These are phyloP conservation scores for Canavalia gladiata DNA, from an alignment of 306 rosid species.

Conservation along the genomic window DNA sequence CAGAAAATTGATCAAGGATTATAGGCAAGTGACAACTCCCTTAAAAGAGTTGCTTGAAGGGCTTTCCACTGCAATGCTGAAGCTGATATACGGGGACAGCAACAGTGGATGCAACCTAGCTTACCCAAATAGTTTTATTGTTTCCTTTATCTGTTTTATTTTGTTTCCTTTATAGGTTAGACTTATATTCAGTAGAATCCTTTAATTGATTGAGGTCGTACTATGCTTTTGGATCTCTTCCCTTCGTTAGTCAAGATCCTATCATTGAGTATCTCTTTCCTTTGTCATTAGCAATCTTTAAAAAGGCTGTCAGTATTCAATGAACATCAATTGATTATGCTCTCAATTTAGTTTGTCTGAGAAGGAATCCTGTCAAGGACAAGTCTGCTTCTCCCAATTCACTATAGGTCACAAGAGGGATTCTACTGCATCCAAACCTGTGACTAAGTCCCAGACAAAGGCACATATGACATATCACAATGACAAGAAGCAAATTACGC, in stretches of 20 bases:
- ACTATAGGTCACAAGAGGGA: not conserved
- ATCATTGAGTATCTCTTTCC: not conserved
- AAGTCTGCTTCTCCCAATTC: not conserved
- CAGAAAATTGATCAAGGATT: too few relatives aligned
- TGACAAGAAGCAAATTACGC: constrained; percentile 33
- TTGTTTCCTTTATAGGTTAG: not conserved
- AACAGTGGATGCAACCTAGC: not conserved
- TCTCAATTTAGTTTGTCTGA: not conserved
- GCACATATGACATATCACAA: not conserved
- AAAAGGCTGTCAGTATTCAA: not conserved
- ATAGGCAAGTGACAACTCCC: too few relatives aligned
- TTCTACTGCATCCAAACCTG: not conserved
- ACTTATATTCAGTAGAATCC: constrained; percentile 14
- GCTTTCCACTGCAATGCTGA: too few relatives aligned
- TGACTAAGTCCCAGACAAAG: not conserved
- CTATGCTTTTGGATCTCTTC: not conserved
- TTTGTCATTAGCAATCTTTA: not conserved
- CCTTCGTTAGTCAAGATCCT: not conserved
- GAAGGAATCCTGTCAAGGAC: not conserved
- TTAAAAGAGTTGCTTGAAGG: too few relatives aligned
- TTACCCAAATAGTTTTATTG: not conserved
- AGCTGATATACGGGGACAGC: not conserved
- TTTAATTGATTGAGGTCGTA: not conserved
- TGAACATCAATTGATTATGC: too few relatives aligned
- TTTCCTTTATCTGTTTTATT: not conserved